Evolutionary conservation across 2,329 filamentous ascomycete species (phyloP).

Genomic region (Myotisia sp.): DNA sequence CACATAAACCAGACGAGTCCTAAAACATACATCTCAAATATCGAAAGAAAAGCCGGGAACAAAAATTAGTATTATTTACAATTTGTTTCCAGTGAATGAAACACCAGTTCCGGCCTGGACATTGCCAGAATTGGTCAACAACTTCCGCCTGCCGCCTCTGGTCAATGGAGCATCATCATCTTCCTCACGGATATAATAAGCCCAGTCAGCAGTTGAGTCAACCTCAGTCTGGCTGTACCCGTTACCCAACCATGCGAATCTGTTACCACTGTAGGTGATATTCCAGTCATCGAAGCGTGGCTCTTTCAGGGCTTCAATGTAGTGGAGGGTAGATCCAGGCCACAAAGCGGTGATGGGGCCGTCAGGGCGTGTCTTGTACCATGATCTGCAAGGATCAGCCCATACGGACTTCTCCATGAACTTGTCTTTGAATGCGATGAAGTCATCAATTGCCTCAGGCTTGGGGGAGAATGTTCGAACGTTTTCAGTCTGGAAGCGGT

Average conservation of each 20-base stretch:
- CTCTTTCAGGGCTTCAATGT: constrained; percentile 6
- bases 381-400: constrained; percentile 10
- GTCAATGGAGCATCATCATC: neutral
- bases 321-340: constrained; percentile 15
- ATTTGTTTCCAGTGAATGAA: too few species aligned
- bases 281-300: constrained; percentile 14
- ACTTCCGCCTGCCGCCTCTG: neutral
- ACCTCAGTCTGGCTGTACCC: constrained; percentile 10
- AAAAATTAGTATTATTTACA: too few species aligned
- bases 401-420: constrained; percentile 8
- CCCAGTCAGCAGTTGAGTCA: constrained; percentile 2
- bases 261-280: constrained; percentile 13
- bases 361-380: constrained; percentile 10
- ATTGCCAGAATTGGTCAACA: constrained; percentile 26
- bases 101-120: too few species aligned
- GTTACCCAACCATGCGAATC: constrained; percentile 14
- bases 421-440: constrained; percentile 6
- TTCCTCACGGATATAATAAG: constrained; percentile 3
- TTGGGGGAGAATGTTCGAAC: constrained; percentile 1
- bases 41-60: too few species aligned
- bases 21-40: too few species aligned
- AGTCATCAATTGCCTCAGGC: constrained; percentile 1
- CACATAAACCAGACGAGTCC: too few species aligned
- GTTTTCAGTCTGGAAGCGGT: constrained; percentile 6
- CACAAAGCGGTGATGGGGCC: constrained; percentile 13